Conservation (phyloP, 169 alveolate genomes). For the Cryptosporidium sp. region DNA sequence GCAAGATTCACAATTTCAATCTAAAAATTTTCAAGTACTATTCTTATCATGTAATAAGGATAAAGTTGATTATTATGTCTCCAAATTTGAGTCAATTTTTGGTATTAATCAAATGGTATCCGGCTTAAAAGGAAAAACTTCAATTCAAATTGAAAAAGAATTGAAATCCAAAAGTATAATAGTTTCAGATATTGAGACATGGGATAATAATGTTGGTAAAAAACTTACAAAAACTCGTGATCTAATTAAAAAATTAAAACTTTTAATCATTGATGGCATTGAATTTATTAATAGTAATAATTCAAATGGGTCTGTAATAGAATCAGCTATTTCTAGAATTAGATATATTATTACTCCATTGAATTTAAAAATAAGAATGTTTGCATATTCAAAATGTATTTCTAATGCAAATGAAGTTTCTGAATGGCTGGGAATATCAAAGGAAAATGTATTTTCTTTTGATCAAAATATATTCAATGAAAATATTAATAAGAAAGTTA, state of each 20-base stretch:
- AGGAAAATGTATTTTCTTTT: slow-evolving; percentile 50
- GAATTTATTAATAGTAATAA: slow-evolving; percentile 8
- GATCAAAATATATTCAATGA: slow-evolving; percentile 56
- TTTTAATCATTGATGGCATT: slow-evolving; percentile 31
- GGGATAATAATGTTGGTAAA: slow-evolving; percentile 51
- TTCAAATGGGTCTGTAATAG: slow-evolving; percentile 16
- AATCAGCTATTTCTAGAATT: slow-evolving; percentile 54
- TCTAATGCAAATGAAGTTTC: slow-evolving; percentile 71
- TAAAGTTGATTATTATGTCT: slow-evolving; percentile 2
- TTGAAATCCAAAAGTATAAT: not conserved
- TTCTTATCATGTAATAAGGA: slow-evolving; percentile 40
- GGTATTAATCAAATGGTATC: slow-evolving; percentile 7
- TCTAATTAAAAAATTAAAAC: slow-evolving; percentile 14
- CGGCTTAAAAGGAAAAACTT: slow-evolving; percentile 1
- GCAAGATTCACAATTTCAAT: not conserved
- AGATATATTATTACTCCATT: slow-evolving; percentile 64
- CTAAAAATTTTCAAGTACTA: slow-evolving; percentile 20
- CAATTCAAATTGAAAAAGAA: not conserved
- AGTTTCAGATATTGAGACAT: slow-evolving; percentile 42
- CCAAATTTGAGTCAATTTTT: slow-evolving; percentile 15
- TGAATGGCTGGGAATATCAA: slow-evolving; percentile 68
- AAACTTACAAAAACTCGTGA: slow-evolving; percentile 13
- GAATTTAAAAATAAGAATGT: slow-evolving; percentile 27
- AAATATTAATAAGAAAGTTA: slow-evolving; percentile 16
- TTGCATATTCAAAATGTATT: slow-evolving; percentile 63